These are phyloP conservation scores for Chaetomium strumarium DNA, from an alignment of 2,329 filamentous ascomycete genomes.

Conservation along the genomic window DNA sequence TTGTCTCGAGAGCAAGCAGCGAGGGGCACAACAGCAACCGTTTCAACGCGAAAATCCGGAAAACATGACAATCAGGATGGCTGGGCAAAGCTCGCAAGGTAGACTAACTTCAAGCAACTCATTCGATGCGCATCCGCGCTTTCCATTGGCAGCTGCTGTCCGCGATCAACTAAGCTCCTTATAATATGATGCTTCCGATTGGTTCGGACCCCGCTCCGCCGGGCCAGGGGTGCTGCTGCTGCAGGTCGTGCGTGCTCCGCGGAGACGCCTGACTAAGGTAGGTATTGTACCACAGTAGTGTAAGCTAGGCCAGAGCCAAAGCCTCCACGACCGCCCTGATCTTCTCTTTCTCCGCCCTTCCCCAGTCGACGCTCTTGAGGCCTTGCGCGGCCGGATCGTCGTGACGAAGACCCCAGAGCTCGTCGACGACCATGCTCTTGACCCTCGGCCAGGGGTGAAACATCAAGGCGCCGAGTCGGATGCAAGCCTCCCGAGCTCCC, in stretches of 20 bases:
- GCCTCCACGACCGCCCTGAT: slow-evolving; percentile 39
- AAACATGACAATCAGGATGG: neutral
- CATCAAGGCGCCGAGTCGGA: slow-evolving; percentile 67
- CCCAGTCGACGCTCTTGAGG: slow-evolving; percentile 54
- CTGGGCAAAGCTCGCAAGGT: neutral
- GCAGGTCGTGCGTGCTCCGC: slow-evolving; percentile 2
- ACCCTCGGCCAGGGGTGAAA: slow-evolving; percentile 78
- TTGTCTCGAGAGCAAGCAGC: neutral
- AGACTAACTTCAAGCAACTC: no score
- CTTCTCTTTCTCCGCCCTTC: slow-evolving; percentile 43
- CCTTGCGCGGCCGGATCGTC: slow-evolving; percentile 27
- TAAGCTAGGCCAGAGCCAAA: slow-evolving; percentile 34
- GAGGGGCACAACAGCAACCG: neutral
- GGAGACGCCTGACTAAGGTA: slow-evolving; percentile 9
- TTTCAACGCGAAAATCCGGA: neutral
- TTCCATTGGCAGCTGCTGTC: no score
- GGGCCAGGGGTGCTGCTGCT: neutral
- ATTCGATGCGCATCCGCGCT: no score
- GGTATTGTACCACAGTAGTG: no score
- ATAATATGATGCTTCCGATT: neutral
- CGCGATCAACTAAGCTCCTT: no score
- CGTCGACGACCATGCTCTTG: slow-evolving; percentile 53
- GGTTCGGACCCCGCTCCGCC: slow-evolving; percentile 10
- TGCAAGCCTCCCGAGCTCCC: slow-evolving; percentile 49
- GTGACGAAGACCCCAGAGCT: slow-evolving; percentile 47